phyloP scores from a whole-genome alignment of 2,329 filamentous ascomycete species.

The Rasamsonia emersonii region DNA sequence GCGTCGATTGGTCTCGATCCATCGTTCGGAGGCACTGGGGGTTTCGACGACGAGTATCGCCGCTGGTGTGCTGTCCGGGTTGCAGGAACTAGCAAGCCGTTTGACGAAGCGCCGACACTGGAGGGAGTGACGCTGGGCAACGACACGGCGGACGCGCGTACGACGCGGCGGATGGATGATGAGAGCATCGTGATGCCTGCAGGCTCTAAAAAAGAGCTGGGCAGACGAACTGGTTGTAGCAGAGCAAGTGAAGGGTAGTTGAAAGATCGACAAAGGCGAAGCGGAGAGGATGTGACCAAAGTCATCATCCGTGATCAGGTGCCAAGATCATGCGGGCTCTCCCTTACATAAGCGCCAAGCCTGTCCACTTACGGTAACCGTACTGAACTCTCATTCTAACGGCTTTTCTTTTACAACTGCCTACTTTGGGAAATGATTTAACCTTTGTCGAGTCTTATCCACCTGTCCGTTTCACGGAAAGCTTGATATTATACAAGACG shows the following conservation, averaged over 20 bases:
- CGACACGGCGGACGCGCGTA: conserved; percentile 27
- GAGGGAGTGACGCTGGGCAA: conserved; percentile 25
- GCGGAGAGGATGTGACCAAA: conserved; percentile 7
- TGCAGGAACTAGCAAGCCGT: conserved; percentile 20
- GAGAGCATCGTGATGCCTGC: conserved; percentile 34
- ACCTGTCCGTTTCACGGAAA: no score
- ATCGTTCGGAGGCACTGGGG: conserved; percentile 37
- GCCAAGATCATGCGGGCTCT: conserved; percentile 16
- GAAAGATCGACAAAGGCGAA: no score
- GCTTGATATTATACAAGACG: no score
- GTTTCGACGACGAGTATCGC: conserved; percentile 43
- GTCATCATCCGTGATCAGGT: conserved; percentile 5
- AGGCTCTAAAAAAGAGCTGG: no score
- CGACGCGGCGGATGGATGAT: conserved; percentile 38
- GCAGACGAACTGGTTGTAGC: background rate
- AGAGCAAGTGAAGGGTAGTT: no score
- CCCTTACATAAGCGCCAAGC: conserved; percentile 6
- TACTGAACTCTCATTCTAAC: background rate
- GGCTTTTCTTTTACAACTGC: conserved; percentile 1
- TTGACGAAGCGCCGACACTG: conserved; percentile 21
- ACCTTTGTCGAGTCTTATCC: no score
- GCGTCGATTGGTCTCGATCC: conserved; percentile 34
- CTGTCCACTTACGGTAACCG: no score
- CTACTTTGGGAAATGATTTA: no score
- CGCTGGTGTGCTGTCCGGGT: conserved; percentile 34